Percentiles rank a stretch among this genome's conserved stretches.
Conservation (phyloP, 2,329 filamentous ascomycete species). For the Fusarium sp. region DNA sequence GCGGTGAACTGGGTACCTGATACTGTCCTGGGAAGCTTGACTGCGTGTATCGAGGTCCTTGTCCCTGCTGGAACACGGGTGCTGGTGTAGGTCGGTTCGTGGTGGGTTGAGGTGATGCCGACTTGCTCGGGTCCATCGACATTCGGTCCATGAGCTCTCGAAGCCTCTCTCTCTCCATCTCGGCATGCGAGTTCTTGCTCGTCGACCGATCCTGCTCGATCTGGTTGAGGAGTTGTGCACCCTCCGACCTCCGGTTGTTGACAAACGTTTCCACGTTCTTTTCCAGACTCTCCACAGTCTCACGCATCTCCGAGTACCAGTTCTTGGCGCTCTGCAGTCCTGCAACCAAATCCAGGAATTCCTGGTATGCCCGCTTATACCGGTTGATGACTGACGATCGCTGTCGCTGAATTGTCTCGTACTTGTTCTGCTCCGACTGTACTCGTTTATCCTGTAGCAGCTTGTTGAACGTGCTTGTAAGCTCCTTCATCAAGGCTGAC, state of each 20-base stretch:
- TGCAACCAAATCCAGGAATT: slow-evolving; percentile 88
- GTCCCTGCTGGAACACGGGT: slow-evolving; percentile 39
- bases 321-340: slow-evolving; percentile 88
- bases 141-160: slow-evolving; percentile 94
- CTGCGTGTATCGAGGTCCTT: slow-evolving; percentile 62
- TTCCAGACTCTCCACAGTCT: slow-evolving; percentile 89
- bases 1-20: slow-evolving; percentile 60
- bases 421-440: slow-evolving; percentile 92
- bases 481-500: slow-evolving; percentile 90
- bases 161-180: slow-evolving; percentile 87
- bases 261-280: slow-evolving; percentile 99
- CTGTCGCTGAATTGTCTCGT: slow-evolving; percentile 87
- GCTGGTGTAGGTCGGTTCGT: slow-evolving; percentile 43
- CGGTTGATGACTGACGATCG: slow-evolving; percentile 82
- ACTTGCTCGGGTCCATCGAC: slow-evolving; percentile 76
- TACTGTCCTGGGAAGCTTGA: slow-evolving; percentile 68
- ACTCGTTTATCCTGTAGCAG: slow-evolving; percentile 95
- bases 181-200: slow-evolving; percentile 70
- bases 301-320: slow-evolving; percentile 96
- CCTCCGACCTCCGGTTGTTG: slow-evolving; percentile 91
- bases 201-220: slow-evolving; percentile 84
- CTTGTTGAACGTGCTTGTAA: slow-evolving; percentile 86
- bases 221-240: slow-evolving; percentile 85
- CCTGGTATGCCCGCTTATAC: slow-evolving; percentile 92
- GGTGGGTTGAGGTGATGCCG: slow-evolving; percentile 51